These are phyloP conservation scores for Pichia sp. DNA, from an alignment of 1,139 yeast species.

Conservation along the genomic window DNA sequence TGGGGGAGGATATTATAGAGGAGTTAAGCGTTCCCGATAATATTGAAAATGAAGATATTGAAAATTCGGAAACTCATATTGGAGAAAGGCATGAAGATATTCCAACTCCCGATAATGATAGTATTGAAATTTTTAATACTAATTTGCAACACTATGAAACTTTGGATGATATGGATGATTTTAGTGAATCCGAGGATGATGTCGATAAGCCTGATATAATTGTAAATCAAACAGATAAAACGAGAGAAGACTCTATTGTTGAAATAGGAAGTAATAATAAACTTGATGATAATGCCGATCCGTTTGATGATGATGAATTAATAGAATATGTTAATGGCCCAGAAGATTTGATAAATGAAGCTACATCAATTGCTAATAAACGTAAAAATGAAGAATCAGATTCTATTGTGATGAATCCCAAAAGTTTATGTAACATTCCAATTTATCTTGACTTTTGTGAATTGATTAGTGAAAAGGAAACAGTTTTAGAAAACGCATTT, in stretches of 20 bases:
- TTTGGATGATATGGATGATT: conserved; percentile 3
- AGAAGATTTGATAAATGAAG: background rate
- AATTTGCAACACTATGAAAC: background rate
- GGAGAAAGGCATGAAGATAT: background rate
- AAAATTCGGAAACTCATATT: background rate
- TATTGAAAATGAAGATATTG: background rate
- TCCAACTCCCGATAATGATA: too few species aligned
- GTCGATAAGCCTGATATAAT: background rate
- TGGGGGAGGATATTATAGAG: too few species aligned
- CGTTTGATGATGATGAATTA: conserved; percentile 8
- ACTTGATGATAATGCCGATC: background rate
- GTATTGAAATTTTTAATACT: too few species aligned
- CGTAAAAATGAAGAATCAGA: background rate
- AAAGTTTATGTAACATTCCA: conserved; percentile 16
- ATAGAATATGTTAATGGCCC: conserved; percentile 5
- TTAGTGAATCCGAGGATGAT: conserved; percentile 8
- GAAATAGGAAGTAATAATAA: background rate
- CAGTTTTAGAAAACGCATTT: background rate
- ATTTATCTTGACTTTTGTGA: conserved; percentile 26
- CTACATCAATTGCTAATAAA: too few species aligned
- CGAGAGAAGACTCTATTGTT: background rate
- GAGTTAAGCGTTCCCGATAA: too few species aligned
- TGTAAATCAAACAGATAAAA: background rate
- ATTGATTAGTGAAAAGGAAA: background rate
- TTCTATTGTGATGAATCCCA: background rate